Conservation (phyloP, 805 yeast genomes). For the Barnettozyma vustinii region DNA sequence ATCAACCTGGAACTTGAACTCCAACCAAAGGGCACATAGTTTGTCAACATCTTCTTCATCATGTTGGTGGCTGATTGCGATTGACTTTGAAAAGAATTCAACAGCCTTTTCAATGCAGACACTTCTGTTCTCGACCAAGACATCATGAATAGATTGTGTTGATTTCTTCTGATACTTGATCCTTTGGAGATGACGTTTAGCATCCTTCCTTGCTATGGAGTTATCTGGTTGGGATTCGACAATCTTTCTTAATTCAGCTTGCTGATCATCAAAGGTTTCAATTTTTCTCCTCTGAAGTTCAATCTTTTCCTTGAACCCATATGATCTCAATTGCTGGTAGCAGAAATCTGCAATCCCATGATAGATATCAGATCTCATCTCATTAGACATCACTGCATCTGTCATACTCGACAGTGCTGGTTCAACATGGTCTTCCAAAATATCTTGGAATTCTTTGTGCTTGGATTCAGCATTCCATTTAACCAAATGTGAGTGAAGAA, state of each 20-base stretch:
- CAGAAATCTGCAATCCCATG: constrained; percentile 70
- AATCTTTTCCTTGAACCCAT: constrained; percentile 40
- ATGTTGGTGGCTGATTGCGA: constrained; percentile 38
- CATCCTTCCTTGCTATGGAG: constrained; percentile 45
- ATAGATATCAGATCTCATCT: constrained; percentile 40
- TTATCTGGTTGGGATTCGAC: constrained; percentile 35
- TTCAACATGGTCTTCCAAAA: constrained; percentile 52
- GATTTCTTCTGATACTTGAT: constrained; percentile 41
- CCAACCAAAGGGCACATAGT: constrained; percentile 81
- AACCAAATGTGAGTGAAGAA: constrained; percentile 39
- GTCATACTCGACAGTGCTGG: constrained; percentile 20
- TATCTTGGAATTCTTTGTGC: constrained; percentile 55
- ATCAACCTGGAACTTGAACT: constrained; percentile 40
- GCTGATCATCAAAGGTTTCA: constrained; percentile 39
- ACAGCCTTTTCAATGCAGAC: constrained; percentile 49
- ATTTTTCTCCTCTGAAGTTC: constrained; percentile 35
- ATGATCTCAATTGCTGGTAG: constrained; percentile 51
- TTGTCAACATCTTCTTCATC: constrained; percentile 62
- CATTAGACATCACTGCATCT: constrained; percentile 15
- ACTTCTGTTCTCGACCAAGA: constrained; percentile 32
- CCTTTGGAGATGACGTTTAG: constrained; percentile 46
- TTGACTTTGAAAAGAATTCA: constrained; percentile 51
- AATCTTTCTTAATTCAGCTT: constrained; percentile 42
- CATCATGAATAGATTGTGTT: constrained; percentile 43
- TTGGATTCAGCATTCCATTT: constrained; percentile 71